Base-by-base conservation (phyloP, 2,329 filamentous ascomycete genomes). In the Ophioceras dolichostomum region DNA sequence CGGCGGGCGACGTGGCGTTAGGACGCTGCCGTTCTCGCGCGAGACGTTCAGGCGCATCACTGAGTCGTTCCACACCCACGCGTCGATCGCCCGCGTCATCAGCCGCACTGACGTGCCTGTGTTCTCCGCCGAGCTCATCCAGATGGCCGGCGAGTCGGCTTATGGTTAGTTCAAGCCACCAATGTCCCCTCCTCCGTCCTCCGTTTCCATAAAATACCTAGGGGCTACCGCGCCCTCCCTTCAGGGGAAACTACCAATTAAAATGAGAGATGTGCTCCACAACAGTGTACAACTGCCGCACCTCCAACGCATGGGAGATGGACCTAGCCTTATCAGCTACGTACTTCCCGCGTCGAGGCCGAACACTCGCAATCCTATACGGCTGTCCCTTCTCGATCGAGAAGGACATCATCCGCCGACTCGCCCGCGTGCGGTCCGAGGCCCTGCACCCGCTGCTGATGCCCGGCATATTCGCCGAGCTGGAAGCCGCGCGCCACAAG, bases 391-490 rank as follows among this genome's bases (percentile, higher is more conserved):
- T 26, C 12, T 22, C 34, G 0, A 36, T 42, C 4, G 45, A 51
- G 37, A 22, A 38, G 3, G 39, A 45, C 3, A 39, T 53, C 6
- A 35, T 47, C 5, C 42, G 28, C 8, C 40, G 48, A 1, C 20
- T 53, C 8, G 27, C 10, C 4, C 16, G 5, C 20, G 16, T 36
- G 24, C 9, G n/a, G 8, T 30, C 26, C 1, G 35, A 39, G 1
- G 27, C 17, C 1, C 24, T 31, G 13, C 47, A 57, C 27, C 55
- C 55, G 2, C 31, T 58, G 2, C 32, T 57, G 0, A 7, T 55
- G 5, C 47, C 49, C 1, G 52, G 50, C 1, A 54, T 58, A 2
- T 45, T 58, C 7, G 49, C 47, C 3, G 54, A 58, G 35, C 38
- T 57, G 1, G 53, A 58, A 34, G 41, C 51, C 5, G 32, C 22